Base-by-base conservation (phyloP, 2,329 filamentous ascomycete species). In the Lachnellula occidentalis region DNA sequence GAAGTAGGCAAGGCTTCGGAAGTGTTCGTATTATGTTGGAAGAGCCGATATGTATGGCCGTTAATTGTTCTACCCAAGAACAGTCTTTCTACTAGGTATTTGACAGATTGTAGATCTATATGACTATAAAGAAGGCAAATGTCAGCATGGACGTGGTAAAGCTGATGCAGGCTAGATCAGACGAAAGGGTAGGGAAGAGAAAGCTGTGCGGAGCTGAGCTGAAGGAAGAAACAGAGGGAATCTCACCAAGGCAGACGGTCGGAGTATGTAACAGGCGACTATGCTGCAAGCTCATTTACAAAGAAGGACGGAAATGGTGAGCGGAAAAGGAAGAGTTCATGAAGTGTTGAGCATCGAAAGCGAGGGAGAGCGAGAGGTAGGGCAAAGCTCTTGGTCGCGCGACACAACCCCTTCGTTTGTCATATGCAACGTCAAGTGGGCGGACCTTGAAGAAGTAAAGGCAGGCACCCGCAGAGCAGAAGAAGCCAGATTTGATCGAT, bases 331-430 rank as follows among this genome's bases (percentile, higher is more conserved):
- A 48, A 48, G 50, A 53, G 59, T 56, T 61, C 59, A 62, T 56
- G 61, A 63, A 49, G 58, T 53, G 52, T 61, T 61, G 59, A 65
- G 61, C 66, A 68, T 69, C 58, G 62, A 67, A 61, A 64, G 61
- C 53, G 58, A 50, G 50, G 51, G 59, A 59, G 58, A 58, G 61
- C 56, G 56, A 61, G 56, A 60, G 59, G 60, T 58, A 64, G 60
- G 62, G 60, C 59, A 53, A 53, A 61, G 61, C 36, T 39, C n/a
- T 17, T 39, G 36, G 65, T 69, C 64, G 67, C 66, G 62, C 67
- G 65, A 68, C 64, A 66, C 64, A 64, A 63, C 55, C 61, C 64
- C 62, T 67, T 67, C 66, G 65, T 67, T 68, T 69, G 67, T 68
- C 66, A 67, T 67, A 66, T 67, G 66, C 62, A 61, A 62, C 61